Evolutionary conservation across 768 basidiomycete genomes (phyloP), one percentile per base, ranked within the genome.

Genomic region (Mycena polygramma): DNA sequence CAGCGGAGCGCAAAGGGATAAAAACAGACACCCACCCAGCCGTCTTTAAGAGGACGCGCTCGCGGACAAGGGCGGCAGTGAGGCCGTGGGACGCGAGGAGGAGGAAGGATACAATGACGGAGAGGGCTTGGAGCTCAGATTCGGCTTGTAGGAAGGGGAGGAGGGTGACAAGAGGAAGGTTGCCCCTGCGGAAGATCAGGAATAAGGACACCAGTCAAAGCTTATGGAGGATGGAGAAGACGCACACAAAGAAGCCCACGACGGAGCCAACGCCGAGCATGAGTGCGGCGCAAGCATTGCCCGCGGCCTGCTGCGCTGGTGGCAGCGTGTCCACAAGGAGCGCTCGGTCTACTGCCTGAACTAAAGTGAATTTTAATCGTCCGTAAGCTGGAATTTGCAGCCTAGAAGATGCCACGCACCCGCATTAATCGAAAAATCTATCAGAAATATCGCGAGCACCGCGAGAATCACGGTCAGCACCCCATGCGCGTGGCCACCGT

Each of bases 251-350:
- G 80, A 96, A 97, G 0, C 96, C 96, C 1, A 91, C 84, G 0
- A 98, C 93, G 61, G 93, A 91, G 10, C 97, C 97, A 30, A 95
- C 75, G 2, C 94, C 94, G 53, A 93, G 82, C 95, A 98, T 97
- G n/a, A 93, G 85, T 1, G 94, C 95, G 0, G 95, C 97, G 95
- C 97, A 99, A 0, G 97, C 97, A 76, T 97, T 98, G 1, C 94
- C 96, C 14, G 87, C 83, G 8, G 96, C 90, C 79, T 99, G 97
- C 39, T 89, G 84, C 1, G 87, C 77, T 0, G 92, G 83, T 0
- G 95, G 92, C 5, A 97, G 79, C 0, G 89, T 93, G 78, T 99
- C 97, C 0, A 99, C 94, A 7, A 98, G 83, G 9, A 98, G 86
- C 0, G 97, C 94, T 57, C 97, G 92, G 78, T 98, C 95, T 24